Base-by-base conservation (phyloP, 352 stramenopile species). In the Blastocystis sp. region DNA sequence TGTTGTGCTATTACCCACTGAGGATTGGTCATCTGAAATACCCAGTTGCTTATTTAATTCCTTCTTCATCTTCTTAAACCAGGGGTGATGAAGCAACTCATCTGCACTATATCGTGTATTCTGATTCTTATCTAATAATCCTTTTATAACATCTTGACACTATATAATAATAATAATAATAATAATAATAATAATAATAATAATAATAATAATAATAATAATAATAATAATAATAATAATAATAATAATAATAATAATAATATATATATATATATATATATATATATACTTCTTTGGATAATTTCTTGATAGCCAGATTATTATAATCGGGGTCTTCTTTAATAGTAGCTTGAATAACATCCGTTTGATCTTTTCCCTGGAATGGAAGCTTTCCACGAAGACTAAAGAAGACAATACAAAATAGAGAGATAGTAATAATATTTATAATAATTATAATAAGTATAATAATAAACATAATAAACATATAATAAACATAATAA, bases 301-400 rank as follows among this genome's bases (percentile, higher is more conserved):
- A 46, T 19, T 37, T 65, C 18, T 67, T 68, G n/a, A 71, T 43
- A 4, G 36, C 28, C 10, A 69, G 73, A 30, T 67, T 58, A 23
- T 83, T 77, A 1, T 85, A 75, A 30, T 83, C 80, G 2, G 88
- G 68, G 43, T 86, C 74, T 7, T 72, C 77, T 10, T 87, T 75
- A 7, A 91, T 64, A 0, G 80, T 93, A 48, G 84, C 83, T 54
- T 89, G 77, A 39, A 91, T 88, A 39, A 93, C 84, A 36, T 91
- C 81, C 23, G 81, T 78, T 58, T 88, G 84, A 40, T 73, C 77
- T 40, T 86, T 84, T 28, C 78, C 80, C 44, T 88, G 80, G 69
- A 91, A 92, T 0, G 83, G 83, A 42, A 91, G 73, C 9, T 82
- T 71, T 2, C 81, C 81, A 21, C 80, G 73, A 28, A 91, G 65